phyloP scores from a whole-genome alignment of 441 rosid species.

The Jatropha multifida region DNA sequence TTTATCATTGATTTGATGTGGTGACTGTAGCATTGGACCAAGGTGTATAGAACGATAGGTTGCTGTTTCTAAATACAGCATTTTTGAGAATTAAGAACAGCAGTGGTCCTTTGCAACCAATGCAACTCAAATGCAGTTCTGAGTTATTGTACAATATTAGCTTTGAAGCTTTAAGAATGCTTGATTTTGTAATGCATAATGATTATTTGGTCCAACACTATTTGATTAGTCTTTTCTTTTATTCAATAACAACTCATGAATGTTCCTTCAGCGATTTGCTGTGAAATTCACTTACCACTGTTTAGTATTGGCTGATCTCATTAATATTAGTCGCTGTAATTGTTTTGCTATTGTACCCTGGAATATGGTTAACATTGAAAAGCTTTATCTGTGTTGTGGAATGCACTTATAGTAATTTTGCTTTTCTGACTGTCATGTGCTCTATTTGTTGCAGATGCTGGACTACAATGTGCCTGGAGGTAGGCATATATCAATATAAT shows the following conservation, averaged over 20 bases:
- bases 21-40: neutral
- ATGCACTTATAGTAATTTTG: neutral
- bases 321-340: neutral
- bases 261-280: neutral
- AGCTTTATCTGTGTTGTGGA: neutral
- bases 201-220: neutral
- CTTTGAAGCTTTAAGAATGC: neutral
- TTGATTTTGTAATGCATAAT: neutral
- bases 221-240: neutral
- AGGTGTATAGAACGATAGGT: no score
- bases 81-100: neutral
- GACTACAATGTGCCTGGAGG: conserved; percentile 90
- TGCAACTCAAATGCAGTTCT: neutral
- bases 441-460: conserved; percentile 57
- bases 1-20: neutral
- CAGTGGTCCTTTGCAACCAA: neutral
- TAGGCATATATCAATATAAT: neutral
- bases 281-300: neutral
- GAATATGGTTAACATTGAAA: neutral
- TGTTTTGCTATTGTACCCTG: neutral
- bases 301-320: neutral
- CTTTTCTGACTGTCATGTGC: conserved; percentile 9
- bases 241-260: neutral
- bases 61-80: neutral
- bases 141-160: neutral